A percentile compares a stretch with the other conserved stretches of the same genome.
These are phyloP conservation scores for Durio zibethinus DNA, from an alignment of 345 rosid species.

Conservation along the genomic window DNA sequence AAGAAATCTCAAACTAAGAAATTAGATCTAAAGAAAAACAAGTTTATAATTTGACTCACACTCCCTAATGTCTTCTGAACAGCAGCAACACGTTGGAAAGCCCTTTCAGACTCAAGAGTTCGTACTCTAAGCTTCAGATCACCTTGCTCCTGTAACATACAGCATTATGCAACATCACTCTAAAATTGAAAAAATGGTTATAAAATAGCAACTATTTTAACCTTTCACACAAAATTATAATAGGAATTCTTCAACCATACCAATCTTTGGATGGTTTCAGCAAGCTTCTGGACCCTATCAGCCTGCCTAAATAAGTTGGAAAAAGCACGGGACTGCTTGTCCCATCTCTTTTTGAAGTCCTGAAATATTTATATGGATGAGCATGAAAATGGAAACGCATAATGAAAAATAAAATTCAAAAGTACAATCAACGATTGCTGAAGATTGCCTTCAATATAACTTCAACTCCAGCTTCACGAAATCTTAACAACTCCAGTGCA, in stretches of 20 bases:
- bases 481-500: slow-evolving; percentile 86
- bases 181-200: not conserved
- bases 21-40: not conserved
- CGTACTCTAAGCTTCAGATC: slow-evolving; percentile 96
- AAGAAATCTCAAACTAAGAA: not conserved
- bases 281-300: slow-evolving; percentile 89
- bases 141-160: slow-evolving; percentile 81
- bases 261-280: slow-evolving; percentile 76
- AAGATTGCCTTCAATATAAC: slow-evolving; percentile 69
- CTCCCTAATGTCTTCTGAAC: slow-evolving; percentile 93
- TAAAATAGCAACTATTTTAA: not conserved
- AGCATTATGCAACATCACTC: not conserved
- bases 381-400: slow-evolving; percentile 6
- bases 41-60: slow-evolving; percentile 44
- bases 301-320: slow-evolving; percentile 95
- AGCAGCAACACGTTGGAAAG: slow-evolving; percentile 91
- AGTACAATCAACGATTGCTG: slow-evolving; percentile 17
- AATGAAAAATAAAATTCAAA: not conserved
- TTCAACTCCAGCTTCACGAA: slow-evolving; percentile 96
- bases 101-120: slow-evolving; percentile 87
- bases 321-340: slow-evolving; percentile 89
- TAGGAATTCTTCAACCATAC: slow-evolving; percentile 34
- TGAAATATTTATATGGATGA: slow-evolving; percentile 31
- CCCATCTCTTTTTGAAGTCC: slow-evolving; percentile 93
- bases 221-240: not conserved